These are phyloP conservation scores for Plenodomus tracheiphilus DNA, from an alignment of 2,329 filamentous ascomycete species.

Conservation along the genomic window DNA sequence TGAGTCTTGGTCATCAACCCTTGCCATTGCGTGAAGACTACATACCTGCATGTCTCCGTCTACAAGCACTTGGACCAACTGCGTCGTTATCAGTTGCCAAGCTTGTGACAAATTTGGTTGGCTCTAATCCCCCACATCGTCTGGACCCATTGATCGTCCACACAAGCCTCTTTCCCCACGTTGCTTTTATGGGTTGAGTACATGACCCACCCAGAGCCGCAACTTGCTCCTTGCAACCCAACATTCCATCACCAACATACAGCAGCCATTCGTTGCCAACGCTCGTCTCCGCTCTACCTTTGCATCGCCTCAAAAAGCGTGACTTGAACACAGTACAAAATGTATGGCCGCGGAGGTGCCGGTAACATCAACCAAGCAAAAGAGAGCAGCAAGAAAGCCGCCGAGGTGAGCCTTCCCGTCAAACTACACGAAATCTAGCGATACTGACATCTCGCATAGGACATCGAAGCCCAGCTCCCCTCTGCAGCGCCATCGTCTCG, in stretches of 20 bases:
- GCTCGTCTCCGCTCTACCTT: background rate
- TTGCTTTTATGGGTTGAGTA: constrained; percentile 18
- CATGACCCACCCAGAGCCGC: constrained; percentile 18
- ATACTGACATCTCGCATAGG: constrained; percentile 24
- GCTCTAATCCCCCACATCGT: constrained; percentile 24
- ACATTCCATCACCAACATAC: background rate
- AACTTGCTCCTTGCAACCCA: constrained; percentile 1
- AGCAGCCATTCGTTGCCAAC: background rate
- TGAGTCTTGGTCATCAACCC: too few relatives aligned
- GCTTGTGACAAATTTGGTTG: constrained; percentile 30
- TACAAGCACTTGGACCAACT: background rate
- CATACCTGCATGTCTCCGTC: too few relatives aligned
- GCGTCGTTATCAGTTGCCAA: constrained; percentile 24
- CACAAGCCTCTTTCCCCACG: constrained; percentile 29
- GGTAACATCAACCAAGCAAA: constrained; percentile 49
- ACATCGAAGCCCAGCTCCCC: constrained; percentile 46
- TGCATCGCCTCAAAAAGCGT: too few relatives aligned
- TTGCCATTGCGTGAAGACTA: too few relatives aligned
- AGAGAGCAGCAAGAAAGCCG: constrained; percentile 34
- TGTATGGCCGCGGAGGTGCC: constrained; percentile 51
- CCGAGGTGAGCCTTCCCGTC: constrained; percentile 27
- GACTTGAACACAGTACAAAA: constrained; percentile 7
- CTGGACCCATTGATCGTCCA: constrained; percentile 9
- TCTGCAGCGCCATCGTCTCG: constrained; percentile 9
- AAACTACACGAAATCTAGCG: too few relatives aligned